Conservation (phyloP, 352 stramenopile species). For the Pythium utonaiense region DNA sequence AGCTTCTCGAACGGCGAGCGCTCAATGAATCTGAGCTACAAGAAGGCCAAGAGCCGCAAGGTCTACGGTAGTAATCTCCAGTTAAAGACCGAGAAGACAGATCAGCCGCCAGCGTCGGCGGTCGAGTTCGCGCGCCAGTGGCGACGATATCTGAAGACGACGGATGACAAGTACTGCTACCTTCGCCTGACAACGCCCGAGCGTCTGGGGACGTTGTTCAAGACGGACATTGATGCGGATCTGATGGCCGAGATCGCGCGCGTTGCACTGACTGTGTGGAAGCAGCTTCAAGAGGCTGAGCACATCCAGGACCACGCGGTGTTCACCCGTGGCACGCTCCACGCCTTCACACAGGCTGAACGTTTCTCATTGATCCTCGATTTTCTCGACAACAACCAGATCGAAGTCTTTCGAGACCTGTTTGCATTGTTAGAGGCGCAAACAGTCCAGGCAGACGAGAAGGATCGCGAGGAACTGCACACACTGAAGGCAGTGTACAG, state of each 20-base stretch:
- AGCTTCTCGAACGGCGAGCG: slow-evolving; percentile 48
- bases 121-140: slow-evolving; percentile 73
- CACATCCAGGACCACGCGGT: slow-evolving; percentile 12
- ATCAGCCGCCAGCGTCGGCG: slow-evolving; percentile 34
- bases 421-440: slow-evolving; percentile 23
- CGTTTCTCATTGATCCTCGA: slow-evolving; percentile 62
- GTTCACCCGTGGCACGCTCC: slow-evolving; percentile 40
- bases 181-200: slow-evolving; percentile 48
- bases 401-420: slow-evolving; percentile 37
- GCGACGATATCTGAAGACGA: slow-evolving; percentile 56
- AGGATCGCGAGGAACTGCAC: neutral
- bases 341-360: slow-evolving; percentile 38
- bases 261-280: slow-evolving; percentile 28
- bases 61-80: slow-evolving; percentile 24
- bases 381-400: slow-evolving; percentile 72
- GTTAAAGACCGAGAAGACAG: slow-evolving; percentile 23
- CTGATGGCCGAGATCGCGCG: slow-evolving; percentile 64
- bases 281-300: neutral
- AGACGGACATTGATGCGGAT: slow-evolving; percentile 66
- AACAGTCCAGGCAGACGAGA: neutral
- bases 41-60: slow-evolving; percentile 30
- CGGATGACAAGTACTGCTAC: slow-evolving; percentile 65
- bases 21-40: slow-evolving; percentile 67
- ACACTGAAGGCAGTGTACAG: slow-evolving; percentile 10
- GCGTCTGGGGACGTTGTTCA: slow-evolving; percentile 53